Evolutionary conservation across 805 yeast genomes (phyloP), one percentile per base, ranked within the genome.

Genomic region (Yarrowia keelungensis): DNA sequence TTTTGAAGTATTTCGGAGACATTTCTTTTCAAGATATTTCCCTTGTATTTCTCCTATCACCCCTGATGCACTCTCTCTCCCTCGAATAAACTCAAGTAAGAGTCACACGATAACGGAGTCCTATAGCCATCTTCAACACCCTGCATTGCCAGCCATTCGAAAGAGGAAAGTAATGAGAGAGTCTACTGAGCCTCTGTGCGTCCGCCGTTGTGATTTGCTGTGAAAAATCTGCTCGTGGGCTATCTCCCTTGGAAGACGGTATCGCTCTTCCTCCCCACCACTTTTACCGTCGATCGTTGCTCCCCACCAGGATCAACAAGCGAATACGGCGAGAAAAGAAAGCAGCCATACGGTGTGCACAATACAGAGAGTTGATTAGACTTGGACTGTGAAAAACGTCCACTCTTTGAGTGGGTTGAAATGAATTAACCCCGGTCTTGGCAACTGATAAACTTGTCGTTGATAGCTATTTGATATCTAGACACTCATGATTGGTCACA

Each of bases 261-360:
- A 35, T 35, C 41, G 15, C 10, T 26, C 26, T 9, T 16, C 41
- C 8, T 38, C 58, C 58, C 43, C 58, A 12, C 58, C 58, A 16
- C 54, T 49, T 19, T 10, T 45, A 49, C 12, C n/a, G 58, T 32
- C 26, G 58, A 53, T 53, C 58, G 19, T 53, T 38, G 43, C 43
- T 38, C 35, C 32, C 58, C 19, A 19, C 16, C 58, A 38, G 42
- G 58, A 38, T 53, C 43, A 8, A 19, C 58, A 19, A 7, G 12
- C 15, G 58, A 14, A 53, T 53, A 53, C 58, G 58, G 35, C 3
- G 22, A 12, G 14, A 2, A 39, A 15, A 36, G 39, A 51, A 51
- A 36, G 56, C 58, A 53, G 58, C 43, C 58, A 53, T 36, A 36
- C 56, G 38, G 39, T 50, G 41, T 8, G 16, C 12, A 8, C 61